Conservation (phyloP, 371 early-diverging fungal species). For the Basidiobolus meristosporus region DNA sequence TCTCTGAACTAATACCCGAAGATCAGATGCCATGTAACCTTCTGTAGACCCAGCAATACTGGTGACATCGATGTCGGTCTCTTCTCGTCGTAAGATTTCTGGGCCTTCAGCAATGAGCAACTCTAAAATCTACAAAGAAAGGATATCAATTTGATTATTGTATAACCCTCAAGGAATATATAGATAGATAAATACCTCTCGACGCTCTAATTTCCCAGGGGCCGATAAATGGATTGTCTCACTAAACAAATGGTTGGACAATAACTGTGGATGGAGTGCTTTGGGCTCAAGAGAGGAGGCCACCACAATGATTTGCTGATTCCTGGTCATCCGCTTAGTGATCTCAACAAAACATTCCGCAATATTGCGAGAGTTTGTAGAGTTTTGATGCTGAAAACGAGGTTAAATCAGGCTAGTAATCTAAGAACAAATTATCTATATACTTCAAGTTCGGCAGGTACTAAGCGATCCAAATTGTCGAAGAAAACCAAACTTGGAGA, state of each 20-base stretch:
- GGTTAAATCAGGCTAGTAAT: neutral
- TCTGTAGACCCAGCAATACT: conserved; percentile 30
- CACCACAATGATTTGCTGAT: conserved; percentile 32
- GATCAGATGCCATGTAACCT: conserved; percentile 73
- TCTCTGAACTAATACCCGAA: conserved; percentile 57
- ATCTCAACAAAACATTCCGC: conserved; percentile 39
- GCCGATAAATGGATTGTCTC: conserved; percentile 40
- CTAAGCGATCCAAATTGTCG: conserved; percentile 91
- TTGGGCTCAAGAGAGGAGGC: conserved; percentile 52
- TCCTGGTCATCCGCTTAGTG: conserved; percentile 15
- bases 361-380: conserved; percentile 42
- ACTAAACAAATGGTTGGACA: conserved; percentile 42
- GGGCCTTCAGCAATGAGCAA: conserved; percentile 5
- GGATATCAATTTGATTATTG: no score
- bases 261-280: conserved; percentile 36
- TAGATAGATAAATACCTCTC: conserved; percentile 14
- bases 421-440: neutral
- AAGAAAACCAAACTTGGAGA: conserved; percentile 78
- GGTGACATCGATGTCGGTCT: conserved; percentile 9
- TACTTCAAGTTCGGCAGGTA: conserved; percentile 67
- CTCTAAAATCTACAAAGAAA: neutral
- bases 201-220: conserved; percentile 46
- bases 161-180: no score
- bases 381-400: conserved; percentile 29
- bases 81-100: conserved; percentile 8